Evolutionary conservation across 495 filamentous ascomycete species (phyloP), one percentile per base, ranked within the genome.

Genomic region (Recurvomyces mirabilis): DNA sequence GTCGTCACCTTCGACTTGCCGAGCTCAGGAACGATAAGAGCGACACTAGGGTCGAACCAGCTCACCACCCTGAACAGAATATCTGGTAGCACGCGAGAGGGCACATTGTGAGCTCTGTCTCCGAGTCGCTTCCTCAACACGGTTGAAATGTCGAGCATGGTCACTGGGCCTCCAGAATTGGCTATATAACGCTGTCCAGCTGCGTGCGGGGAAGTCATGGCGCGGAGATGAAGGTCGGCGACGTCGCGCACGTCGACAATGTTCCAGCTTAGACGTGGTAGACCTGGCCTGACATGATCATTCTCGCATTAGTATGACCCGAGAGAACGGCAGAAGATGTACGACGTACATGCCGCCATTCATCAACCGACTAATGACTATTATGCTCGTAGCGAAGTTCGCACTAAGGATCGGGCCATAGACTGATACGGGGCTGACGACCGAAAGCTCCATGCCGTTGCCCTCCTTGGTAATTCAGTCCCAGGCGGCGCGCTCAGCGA

Each of bases 171-270:
- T 33, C 18, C 34, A 5, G 51, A 19, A 15, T 31, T 22, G 4
- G 39, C 38, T 13, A 54, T 19, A 28, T 34, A 54, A 9, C 51
- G 46, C 35, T 54, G 46, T 15, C 51, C 51, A 13, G 33, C 38
- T 1, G 51, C 51, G 28, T 51, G 41, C 18, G 51, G 51, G 25
- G 50, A 39, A 4, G 41, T 45, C 51, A 54, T 54, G 2, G 40
- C 39, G 22, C 31, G 38, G 6, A 54, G 3, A 23, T 54, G 51
- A 4, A 54, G 47, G 31, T 46, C 47, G 7, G 51, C 51, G 7
- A 54, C 51, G 41, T 54, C 51, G 13, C 51, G 47, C 1, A 54
- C 51, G 30, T 54, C 51, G 21, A 51, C 47, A n/a, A 51, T 7
- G 11, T 38, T 40, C 20, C 50, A 41, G 23, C n/a, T 14, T 5